Evolutionary conservation across 176 grass and related monocot genomes (phyloP).

Genomic region (Musa troglodytarum): DNA sequence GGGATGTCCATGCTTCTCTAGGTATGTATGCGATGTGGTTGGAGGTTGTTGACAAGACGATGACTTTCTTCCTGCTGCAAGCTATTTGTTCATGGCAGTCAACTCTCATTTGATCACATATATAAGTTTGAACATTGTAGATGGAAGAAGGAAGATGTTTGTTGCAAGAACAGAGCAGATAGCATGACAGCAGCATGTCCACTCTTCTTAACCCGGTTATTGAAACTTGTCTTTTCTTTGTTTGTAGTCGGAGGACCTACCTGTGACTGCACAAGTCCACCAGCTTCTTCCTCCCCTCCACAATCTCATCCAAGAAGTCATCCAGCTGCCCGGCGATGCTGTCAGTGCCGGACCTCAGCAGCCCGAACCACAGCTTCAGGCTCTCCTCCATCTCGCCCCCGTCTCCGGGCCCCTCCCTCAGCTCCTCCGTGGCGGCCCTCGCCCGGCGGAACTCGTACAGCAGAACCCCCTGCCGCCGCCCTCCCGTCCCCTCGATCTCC

Average conservation of each 20-base stretch:
- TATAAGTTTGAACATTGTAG: neutral
- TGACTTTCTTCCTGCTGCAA: too few relatives aligned
- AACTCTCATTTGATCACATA: neutral
- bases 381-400: conserved; percentile 21
- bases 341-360: conserved; percentile 63
- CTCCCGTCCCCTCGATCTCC: conserved; percentile 24
- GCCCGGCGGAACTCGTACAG: conserved; percentile 73
- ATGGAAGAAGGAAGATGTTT: neutral
- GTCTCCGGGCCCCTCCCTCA: conserved; percentile 10
- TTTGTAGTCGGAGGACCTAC: neutral
- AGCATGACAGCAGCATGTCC: too few relatives aligned
- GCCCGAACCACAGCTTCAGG: conserved; percentile 42
- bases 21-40: neutral
- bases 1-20: neutral
- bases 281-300: conserved; percentile 81
- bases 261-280: conserved; percentile 69
- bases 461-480: conserved; percentile 33
- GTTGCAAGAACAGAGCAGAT: neutral
- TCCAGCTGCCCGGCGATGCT: conserved; percentile 62
- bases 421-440: conserved; percentile 34
- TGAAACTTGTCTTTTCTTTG: neutral
- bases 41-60: too few relatives aligned
- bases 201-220: neutral
- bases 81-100: neutral
- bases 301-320: conserved; percentile 91